Evolutionary conservation across 169 alveolate genomes (phyloP), one percentile per base, ranked within the genome.

Genomic region (Eimeria nieschulzi): DNA sequence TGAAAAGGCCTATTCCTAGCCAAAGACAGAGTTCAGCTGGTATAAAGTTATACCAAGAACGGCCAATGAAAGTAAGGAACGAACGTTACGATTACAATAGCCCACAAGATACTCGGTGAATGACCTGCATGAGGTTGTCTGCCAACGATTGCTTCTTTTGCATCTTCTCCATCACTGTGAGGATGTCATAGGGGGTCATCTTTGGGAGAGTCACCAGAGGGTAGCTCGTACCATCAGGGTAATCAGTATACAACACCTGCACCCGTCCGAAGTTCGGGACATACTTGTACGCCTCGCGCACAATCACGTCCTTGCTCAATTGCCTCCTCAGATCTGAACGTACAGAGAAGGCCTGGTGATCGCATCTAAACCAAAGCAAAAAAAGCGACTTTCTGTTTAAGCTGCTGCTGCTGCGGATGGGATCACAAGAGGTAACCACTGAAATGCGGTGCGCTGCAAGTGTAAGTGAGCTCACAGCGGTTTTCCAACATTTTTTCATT

Each of bases 201-300:
- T 87, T 87, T 1, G 92, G 92, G 0, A 87, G 84, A 25, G 92
- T 87, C 70, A 87, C 82, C 26, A 87, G 79, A 19, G 92, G 92
- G 46, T 87, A 87, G 8, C 83, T 73, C 59, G 92, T 87, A 19
- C 92, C 87, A 54, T 87, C 92, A 0, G 78, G 68, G 25, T 61
- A 82, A 19, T 76, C 75, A 3, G 87, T 61, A 56, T 46, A 68
- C 10, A 87, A 19, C 51, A 54, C 87, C 78, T 87, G 92, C 80
- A 87, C 82, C 66, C 92, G 92, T 23, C 92, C 92, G 92, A 87
- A 87, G 54, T 87, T 87, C 26, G 92, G 92, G 9, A 87, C 87
- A 80, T 87, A 59, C 82, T 63, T 70, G 79, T 87, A 87, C 13
- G 87, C 21, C 64, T 79, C 87, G 39, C 87, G 21, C 23, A 79